phyloP scores from a whole-genome alignment of 345 rosid genomes.

The Euphorbia lathyris region DNA sequence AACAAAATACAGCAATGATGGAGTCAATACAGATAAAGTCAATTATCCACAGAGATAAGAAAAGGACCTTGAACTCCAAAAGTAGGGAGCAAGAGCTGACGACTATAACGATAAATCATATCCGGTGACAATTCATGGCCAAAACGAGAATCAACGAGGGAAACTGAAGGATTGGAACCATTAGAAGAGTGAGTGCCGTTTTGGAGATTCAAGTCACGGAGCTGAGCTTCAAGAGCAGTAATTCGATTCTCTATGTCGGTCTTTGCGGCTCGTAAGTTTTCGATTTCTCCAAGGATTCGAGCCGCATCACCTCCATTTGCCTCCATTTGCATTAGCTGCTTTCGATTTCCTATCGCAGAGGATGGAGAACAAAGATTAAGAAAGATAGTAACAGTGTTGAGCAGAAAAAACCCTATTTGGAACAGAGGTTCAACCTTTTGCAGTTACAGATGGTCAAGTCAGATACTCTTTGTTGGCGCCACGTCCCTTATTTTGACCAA shows the following conservation, averaged over 20 bases:
- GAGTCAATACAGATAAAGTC: no score
- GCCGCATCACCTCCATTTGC: slow-evolving; percentile 12
- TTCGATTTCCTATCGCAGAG: not conserved
- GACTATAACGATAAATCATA: slow-evolving; percentile 82
- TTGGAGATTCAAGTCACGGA: slow-evolving; percentile 30
- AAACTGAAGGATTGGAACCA: slow-evolving; percentile 30
- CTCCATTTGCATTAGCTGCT: slow-evolving; percentile 6
- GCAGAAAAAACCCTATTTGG: no score
- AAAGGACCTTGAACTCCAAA: slow-evolving; percentile 77
- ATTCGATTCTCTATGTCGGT: slow-evolving; percentile 58
- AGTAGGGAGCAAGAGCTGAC: slow-evolving; percentile 83
- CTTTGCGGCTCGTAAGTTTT: slow-evolving; percentile 42
- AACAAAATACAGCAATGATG: not conserved
- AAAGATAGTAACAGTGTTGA: no score
- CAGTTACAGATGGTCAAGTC: no score
- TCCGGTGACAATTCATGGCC: slow-evolving; percentile 60
- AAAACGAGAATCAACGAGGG: slow-evolving; percentile 29
- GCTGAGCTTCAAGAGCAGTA: slow-evolving; percentile 62
- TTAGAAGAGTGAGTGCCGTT: slow-evolving; percentile 26
- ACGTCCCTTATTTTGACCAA: no score
- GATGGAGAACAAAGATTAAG: no score
- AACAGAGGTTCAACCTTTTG: no score
- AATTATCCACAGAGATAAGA: not conserved
- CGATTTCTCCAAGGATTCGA: slow-evolving; percentile 16
- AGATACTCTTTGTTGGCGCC: no score